Conservation (phyloP, 73 alveolate genomes). For the Strombidium stylifer region DNA sequence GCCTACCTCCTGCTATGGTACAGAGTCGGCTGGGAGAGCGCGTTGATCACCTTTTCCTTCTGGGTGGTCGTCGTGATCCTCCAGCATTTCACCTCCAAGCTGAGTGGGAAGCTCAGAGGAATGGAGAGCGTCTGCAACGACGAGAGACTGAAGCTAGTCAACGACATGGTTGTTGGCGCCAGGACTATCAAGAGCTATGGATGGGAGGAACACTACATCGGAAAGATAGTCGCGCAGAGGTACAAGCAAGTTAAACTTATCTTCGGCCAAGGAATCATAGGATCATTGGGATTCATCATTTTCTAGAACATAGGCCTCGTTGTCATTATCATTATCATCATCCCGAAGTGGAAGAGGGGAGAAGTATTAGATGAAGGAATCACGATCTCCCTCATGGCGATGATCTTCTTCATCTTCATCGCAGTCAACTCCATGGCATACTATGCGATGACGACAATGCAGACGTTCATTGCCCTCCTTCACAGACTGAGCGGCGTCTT, state of each 20-base stretch:
- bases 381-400: conserved; percentile 45
- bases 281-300: background rate
- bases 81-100: too few species aligned
- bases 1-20: too few species aligned
- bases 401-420: conserved; percentile 62
- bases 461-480: background rate
- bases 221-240: conserved; percentile 3
- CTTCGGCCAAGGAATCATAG: background rate
- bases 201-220: conserved; percentile 30
- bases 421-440: conserved; percentile 49
- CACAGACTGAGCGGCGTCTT: conserved; percentile 2
- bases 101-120: too few species aligned
- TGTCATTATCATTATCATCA: background rate
- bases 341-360: background rate
- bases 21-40: too few species aligned
- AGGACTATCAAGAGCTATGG: conserved; percentile 60
- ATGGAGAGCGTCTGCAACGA: too few species aligned
- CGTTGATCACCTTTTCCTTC: too few species aligned
- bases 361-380: background rate
- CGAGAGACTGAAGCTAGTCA: too few species aligned
- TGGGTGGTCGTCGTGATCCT: too few species aligned
- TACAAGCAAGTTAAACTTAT: background rate
- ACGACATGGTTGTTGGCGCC: too few species aligned
- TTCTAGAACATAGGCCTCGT: conserved; percentile 5
- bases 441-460: background rate